phyloP scores from a whole-genome alignment of 495 filamentous ascomycete genomes.

The Penicillium fimorum region DNA sequence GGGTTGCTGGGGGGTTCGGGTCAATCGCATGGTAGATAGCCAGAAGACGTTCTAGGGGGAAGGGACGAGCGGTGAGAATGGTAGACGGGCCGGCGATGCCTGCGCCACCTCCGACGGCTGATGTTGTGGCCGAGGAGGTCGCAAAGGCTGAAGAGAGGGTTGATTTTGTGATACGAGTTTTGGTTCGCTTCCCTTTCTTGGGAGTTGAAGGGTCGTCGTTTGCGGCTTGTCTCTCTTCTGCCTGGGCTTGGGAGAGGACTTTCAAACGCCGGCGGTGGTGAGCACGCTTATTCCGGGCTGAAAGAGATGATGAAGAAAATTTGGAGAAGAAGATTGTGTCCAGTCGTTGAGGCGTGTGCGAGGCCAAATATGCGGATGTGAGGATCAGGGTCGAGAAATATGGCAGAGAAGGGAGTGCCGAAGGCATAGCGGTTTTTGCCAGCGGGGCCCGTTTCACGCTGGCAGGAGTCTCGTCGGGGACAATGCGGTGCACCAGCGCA shows the following conservation, averaged over 20 bases:
- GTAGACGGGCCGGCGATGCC: constrained; percentile 62
- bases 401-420: constrained; percentile 55
- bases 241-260: constrained; percentile 44
- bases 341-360: constrained; percentile 74
- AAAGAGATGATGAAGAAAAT: constrained; percentile 56
- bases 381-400: constrained; percentile 81
- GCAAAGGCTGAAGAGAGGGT: constrained; percentile 42
- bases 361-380: constrained; percentile 86
- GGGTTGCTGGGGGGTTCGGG: constrained; percentile 58
- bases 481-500: constrained; percentile 67
- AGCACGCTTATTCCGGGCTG: constrained; percentile 47
- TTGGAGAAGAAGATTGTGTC: constrained; percentile 87
- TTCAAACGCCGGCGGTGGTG: constrained; percentile 57
- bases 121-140: constrained; percentile 40
- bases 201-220: constrained; percentile 31
- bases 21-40: constrained; percentile 83
- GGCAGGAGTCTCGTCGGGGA: constrained; percentile 41
- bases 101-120: constrained; percentile 32
- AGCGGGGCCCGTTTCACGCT: constrained; percentile 28
- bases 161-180: constrained; percentile 51
- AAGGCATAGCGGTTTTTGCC: constrained; percentile 33
- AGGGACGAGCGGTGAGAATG: constrained; percentile 74
- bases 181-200: constrained; percentile 40
- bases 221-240: constrained; percentile 34
- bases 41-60: constrained; percentile 80